phyloP scores from a whole-genome alignment of 2,329 filamentous ascomycete genomes.

The Periconia sp. region DNA sequence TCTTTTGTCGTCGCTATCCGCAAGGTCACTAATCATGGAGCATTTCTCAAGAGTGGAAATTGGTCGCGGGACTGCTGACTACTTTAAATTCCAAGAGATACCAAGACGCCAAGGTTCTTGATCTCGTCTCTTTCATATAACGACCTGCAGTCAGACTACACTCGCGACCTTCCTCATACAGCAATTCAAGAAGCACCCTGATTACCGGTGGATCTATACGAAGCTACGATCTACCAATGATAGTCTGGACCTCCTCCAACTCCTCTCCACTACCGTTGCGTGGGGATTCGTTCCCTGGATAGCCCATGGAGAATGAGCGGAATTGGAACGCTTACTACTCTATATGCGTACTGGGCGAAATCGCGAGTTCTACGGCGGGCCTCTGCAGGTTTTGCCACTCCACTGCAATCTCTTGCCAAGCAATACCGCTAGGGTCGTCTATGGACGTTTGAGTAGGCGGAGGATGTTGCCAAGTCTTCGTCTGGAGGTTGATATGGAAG shows the following conservation, averaged over 20 bases:
- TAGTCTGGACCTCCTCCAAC: neutral
- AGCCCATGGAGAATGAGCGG: neutral
- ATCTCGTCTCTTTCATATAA: neutral
- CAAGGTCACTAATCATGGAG: neutral
- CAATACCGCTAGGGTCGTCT: neutral
- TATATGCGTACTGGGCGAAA: neutral
- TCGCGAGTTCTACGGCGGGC: neutral
- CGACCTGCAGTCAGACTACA: constrained; percentile 1
- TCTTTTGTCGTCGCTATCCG: neutral
- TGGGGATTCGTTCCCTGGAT: neutral
- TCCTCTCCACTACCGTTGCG: neutral
- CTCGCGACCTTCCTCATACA: constrained; percentile 4
- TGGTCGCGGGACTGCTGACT: neutral
- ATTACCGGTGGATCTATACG: neutral
- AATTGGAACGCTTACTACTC: neutral
- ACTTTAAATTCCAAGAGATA: neutral
- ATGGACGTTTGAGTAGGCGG: neutral
- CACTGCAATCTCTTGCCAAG: neutral
- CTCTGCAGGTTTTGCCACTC: neutral
- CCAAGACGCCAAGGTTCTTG: constrained; percentile 2
- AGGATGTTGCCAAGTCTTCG: neutral
- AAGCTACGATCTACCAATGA: neutral
- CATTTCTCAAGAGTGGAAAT: neutral
- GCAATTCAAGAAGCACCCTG: neutral
- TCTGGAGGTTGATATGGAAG: neutral